Evolutionary conservation across 164 flowering plant species (phyloP).

Genomic region (Nelumbo lutea): DNA sequence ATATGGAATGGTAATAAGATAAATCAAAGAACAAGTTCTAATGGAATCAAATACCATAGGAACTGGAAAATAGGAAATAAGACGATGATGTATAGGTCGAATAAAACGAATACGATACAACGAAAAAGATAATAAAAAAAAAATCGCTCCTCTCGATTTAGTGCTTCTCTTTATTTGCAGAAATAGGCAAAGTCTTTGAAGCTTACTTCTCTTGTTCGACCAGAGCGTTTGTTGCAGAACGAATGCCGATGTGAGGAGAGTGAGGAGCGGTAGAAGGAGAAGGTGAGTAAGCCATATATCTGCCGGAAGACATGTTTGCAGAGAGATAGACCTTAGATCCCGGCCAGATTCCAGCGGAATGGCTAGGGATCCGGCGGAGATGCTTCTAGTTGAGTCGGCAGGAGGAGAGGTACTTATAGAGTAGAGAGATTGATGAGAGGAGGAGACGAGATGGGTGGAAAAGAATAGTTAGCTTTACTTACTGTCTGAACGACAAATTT

Average conservation of each 20-base stretch:
- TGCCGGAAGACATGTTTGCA: slow-evolving; percentile 57
- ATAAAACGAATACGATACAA: not conserved
- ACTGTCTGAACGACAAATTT: too few relatives aligned
- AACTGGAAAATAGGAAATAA: not conserved
- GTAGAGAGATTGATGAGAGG: slow-evolving; percentile 10
- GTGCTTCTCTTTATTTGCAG: too few relatives aligned
- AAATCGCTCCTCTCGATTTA: too few relatives aligned
- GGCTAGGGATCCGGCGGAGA: slow-evolving; percentile 6
- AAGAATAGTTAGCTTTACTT: not conserved
- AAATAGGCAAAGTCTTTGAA: not conserved
- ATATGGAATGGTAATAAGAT: too few relatives aligned
- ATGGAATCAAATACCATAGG: not conserved
- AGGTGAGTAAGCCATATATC: slow-evolving; percentile 92
- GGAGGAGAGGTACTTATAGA: not conserved
- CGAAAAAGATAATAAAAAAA: not conserved
- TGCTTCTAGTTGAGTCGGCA: not conserved
- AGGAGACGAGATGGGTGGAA: not conserved
- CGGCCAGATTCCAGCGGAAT: slow-evolving; percentile 17
- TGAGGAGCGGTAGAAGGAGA: slow-evolving; percentile 82
- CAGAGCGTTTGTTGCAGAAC: slow-evolving; percentile 53
- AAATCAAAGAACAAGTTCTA: too few relatives aligned
- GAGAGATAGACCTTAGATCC: slow-evolving; percentile 23
- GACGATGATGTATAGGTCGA: not conserved
- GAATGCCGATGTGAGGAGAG: slow-evolving; percentile 75
- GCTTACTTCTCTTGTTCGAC: slow-evolving; percentile 84